phyloP scores from a whole-genome alignment of 371 early-diverging fungal species.

The Rhizomucor pusillus region DNA sequence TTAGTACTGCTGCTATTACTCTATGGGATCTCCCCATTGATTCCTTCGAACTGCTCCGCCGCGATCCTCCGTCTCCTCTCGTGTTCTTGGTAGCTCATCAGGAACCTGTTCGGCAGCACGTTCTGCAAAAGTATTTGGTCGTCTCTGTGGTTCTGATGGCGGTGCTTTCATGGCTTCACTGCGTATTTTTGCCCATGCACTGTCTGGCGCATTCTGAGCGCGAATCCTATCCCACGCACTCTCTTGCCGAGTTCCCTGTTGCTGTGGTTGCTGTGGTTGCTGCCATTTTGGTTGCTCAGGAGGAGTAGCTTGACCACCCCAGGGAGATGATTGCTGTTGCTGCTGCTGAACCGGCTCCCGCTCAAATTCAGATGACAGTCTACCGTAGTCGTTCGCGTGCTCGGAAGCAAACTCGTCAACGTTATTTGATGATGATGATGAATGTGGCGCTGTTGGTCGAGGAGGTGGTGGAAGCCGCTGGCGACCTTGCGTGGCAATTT shows the following conservation, averaged over 20 bases:
- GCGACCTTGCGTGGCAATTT: constrained; percentile 18
- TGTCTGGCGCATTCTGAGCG: constrained; percentile 36
- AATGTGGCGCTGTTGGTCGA: constrained; percentile 1
- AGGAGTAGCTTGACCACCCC: no score
- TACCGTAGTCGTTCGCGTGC: constrained; percentile 10
- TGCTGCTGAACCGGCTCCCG: constrained; percentile 2
- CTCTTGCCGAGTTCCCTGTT: constrained; percentile 4
- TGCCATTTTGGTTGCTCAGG: neutral
- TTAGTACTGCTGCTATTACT: no score
- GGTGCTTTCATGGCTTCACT: constrained; percentile 33
- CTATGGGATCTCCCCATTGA: constrained; percentile 40
- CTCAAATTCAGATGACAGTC: constrained; percentile 11
- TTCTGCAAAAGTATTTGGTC: constrained; percentile 20
- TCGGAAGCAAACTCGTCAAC: constrained; percentile 3
- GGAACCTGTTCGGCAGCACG: constrained; percentile 12
- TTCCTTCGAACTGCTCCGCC: constrained; percentile 19
- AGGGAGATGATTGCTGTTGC: neutral
- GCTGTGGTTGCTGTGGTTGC: constrained; percentile 4
- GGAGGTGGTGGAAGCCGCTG: constrained; percentile 8
- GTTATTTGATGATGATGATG: neutral
- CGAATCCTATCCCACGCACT: constrained; percentile 48
- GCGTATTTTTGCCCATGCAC: constrained; percentile 38
- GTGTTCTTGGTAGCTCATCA: constrained; percentile 40
- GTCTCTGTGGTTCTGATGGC: constrained; percentile 8
- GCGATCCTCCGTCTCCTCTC: constrained; percentile 36